Conservation (phyloP, 108 stramenopile species). For the Cyclotella atomus region DNA sequence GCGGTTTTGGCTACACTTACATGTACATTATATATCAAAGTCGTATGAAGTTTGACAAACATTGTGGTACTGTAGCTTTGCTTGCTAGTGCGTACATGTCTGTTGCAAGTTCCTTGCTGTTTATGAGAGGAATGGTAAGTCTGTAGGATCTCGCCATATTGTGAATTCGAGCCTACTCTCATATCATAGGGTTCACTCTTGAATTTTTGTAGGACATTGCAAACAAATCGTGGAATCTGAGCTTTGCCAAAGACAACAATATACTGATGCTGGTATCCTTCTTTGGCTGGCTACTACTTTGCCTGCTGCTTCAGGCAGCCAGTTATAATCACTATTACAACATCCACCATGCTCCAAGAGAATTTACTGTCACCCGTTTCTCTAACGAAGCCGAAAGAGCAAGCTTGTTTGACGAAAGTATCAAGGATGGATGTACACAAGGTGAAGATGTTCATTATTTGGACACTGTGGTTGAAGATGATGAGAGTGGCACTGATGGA, state of each 20-base stretch:
- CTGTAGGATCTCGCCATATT: neutral
- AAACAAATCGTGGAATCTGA: conserved; percentile 6
- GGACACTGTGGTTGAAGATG: neutral
- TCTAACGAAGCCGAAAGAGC: neutral
- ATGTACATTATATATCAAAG: conserved; percentile 25
- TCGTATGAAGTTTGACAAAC: conserved; percentile 5
- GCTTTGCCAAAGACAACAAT: neutral
- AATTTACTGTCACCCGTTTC: neutral
- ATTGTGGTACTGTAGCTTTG: conserved; percentile 17
- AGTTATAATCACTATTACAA: conserved; percentile 16
- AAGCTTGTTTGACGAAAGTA: conserved; percentile 4
- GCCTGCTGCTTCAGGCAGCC: conserved; percentile 5
- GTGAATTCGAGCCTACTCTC: neutral
- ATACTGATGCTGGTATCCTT: conserved; percentile 5
- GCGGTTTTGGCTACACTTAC: conserved; percentile 20
- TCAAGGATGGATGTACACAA: neutral
- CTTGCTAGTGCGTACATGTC: conserved; percentile 18
- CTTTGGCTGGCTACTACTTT: conserved; percentile 21
- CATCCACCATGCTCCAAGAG: neutral
- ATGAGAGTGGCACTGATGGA: neutral
- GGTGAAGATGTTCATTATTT: neutral
- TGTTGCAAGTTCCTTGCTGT: conserved; percentile 9
- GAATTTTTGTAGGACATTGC: neutral
- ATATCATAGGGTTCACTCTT: too few species aligned
- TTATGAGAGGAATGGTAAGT: conserved; percentile 17